Evolutionary conservation across 2,329 filamentous ascomycete species (phyloP), one percentile per base, ranked within the genome.

Genomic region (Fusarium incarnatum): DNA sequence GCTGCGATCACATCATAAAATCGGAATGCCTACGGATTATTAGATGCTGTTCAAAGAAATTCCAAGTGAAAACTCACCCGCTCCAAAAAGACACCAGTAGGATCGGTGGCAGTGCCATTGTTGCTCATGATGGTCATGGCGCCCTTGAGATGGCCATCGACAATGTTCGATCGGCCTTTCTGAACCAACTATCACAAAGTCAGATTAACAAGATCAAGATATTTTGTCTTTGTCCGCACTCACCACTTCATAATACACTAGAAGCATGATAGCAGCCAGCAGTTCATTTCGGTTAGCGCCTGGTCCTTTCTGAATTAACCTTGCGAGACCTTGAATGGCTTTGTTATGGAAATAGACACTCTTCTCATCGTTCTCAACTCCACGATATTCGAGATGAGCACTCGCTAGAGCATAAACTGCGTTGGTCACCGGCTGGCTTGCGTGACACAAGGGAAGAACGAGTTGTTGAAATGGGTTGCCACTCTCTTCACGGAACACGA

Each of bases 351-450:
- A 89, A 64, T 84, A 84, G 2, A 89, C 77, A 37, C 87, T 88
- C 70, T 84, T 86, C 70, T 90, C 87, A 22, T 79, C 76, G 23
- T 84, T 85, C 27, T 84, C 79, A 8, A 87, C 80, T 3, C 86
- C 86, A 27, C 87, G 81, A 50, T 87, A 93, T 70, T 95, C 92
- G 61, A 97, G 83, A 77, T 97, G 96, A 62, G 94, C 95, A 60
- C 92, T 92, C 1, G 93, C 89, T 10, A 98, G 83, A 1, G 94
- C 94, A 62, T 93, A 94, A 64, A 98, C 91, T 12, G 94, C 93
- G 75, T 96, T 93, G 78, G 92, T 92, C 6, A 97, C 85, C 2
- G 87, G 85, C 1, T 82, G 81, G 73, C 86, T 88, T 45, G 76
- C 81, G 50, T 85, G 82, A 5, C 86, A 87, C 41, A 91, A 80